Evolutionary conservation across 192 early-diverging fungal genomes (phyloP).

Genomic region (Mortierella claussenii): DNA sequence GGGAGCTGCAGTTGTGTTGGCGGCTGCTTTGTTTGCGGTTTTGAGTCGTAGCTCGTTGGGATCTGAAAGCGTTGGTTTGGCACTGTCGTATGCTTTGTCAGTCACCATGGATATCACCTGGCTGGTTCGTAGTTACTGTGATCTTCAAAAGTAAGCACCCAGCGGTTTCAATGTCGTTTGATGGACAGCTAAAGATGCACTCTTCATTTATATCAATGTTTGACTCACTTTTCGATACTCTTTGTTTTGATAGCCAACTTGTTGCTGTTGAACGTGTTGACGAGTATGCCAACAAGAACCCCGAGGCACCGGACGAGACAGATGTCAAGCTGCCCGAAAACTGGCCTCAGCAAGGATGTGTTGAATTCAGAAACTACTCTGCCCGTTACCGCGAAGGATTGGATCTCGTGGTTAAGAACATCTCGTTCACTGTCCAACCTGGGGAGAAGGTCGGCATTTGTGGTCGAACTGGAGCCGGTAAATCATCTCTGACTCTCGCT

Average conservation of each 20-base stretch:
- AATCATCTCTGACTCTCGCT: constrained; percentile 59
- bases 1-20: constrained; percentile 82
- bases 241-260: constrained; percentile 55
- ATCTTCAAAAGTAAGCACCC: constrained; percentile 52
- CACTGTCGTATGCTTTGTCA: constrained; percentile 81
- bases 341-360: constrained; percentile 52
- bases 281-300: constrained; percentile 82
- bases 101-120: constrained; percentile 80
- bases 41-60: constrained; percentile 62
- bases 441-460: constrained; percentile 55
- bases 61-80: constrained; percentile 77
- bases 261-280: constrained; percentile 84
- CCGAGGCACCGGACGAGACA: constrained; percentile 69
- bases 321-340: constrained; percentile 34
- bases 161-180: neutral
- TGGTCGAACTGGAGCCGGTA: constrained; percentile 58
- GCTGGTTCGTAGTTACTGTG: constrained; percentile 68
- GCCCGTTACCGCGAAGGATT: constrained; percentile 53
- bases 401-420: constrained; percentile 51
- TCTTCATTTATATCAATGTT: neutral
- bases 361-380: constrained; percentile 50
- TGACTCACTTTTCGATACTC: constrained; percentile 58
- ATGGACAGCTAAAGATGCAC: no score
- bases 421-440: constrained; percentile 64
- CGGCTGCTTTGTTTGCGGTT: constrained; percentile 78